These are phyloP conservation scores for Chloroidium sp. DNA, from an alignment of 163 green algal species.

Conservation along the genomic window DNA sequence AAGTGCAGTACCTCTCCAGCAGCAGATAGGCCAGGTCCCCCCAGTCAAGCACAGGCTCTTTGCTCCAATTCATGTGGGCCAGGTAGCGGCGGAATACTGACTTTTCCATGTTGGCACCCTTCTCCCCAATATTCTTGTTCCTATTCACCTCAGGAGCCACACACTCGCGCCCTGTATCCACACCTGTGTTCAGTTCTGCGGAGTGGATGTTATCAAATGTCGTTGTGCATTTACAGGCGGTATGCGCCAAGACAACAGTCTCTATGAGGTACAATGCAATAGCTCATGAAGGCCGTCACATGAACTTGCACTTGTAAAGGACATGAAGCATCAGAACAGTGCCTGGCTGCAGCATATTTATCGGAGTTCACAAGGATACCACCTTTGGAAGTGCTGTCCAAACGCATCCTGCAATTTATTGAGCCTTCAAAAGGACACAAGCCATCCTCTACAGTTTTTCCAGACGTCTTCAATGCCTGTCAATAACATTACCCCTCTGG, in stretches of 20 bases:
- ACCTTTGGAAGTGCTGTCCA: conserved; percentile 29
- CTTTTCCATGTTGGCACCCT: conserved; percentile 40
- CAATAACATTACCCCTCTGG: no score
- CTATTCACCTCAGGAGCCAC: conserved; percentile 39
- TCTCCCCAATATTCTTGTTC: conserved; percentile 45
- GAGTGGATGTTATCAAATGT: neutral
- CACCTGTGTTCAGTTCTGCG: neutral
- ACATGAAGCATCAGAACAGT: no score
- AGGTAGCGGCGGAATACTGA: conserved; percentile 23
- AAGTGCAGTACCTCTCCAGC: conserved; percentile 8
- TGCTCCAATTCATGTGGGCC: conserved; percentile 26
- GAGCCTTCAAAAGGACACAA: no score
- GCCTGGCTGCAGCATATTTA: no score
- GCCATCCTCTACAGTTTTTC: no score
- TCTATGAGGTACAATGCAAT: no score
- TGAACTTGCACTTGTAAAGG: no score
- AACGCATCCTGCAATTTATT: conserved; percentile 20
- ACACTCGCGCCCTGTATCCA: conserved; percentile 28
- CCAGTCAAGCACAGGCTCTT: conserved; percentile 9
- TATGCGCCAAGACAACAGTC: neutral
- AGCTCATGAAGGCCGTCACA: neutral
- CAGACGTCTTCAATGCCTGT: no score
- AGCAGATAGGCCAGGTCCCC: conserved; percentile 29
- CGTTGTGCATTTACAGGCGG: neutral
- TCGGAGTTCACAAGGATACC: neutral